phyloP scores from a whole-genome alignment of 306 rosid species.

The Hippophae rhamnoides region DNA sequence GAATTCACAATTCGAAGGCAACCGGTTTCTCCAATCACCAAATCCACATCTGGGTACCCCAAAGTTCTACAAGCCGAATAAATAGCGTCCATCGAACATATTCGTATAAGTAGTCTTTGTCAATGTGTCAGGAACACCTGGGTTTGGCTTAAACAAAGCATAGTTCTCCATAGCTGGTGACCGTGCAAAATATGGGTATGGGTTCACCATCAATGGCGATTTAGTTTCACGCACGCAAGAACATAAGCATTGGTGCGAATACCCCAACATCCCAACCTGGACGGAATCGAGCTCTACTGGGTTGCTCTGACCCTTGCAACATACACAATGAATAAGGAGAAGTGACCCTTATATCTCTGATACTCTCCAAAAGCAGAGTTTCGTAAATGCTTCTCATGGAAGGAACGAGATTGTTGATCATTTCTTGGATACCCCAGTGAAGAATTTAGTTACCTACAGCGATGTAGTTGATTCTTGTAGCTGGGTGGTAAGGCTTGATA shows the following conservation, averaged over 20 bases:
- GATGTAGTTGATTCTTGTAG: conserved; percentile 51
- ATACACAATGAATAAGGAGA: conserved; percentile 72
- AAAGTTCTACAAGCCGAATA: conserved; percentile 52
- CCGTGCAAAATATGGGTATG: conserved; percentile 78
- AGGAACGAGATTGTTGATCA: conserved; percentile 47
- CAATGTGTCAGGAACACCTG: conserved; percentile 38
- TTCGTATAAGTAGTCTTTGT: conserved; percentile 52
- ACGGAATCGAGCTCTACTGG: conserved; percentile 61
- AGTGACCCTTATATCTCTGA: conserved; percentile 55
- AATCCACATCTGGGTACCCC: conserved; percentile 47
- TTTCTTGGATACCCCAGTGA: conserved; percentile 42
- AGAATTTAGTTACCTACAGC: conserved; percentile 74
- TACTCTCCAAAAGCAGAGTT: conserved; percentile 54
- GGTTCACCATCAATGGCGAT: conserved; percentile 77
- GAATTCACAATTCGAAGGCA: conserved; percentile 77
- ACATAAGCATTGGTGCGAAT: conserved; percentile 50
- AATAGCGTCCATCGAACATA: conserved; percentile 77
- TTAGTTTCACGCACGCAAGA: conserved; percentile 38
- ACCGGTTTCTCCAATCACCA: conserved; percentile 70
- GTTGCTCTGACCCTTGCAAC: conserved; percentile 44
- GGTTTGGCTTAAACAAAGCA: conserved; percentile 50
- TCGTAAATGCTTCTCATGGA: conserved; percentile 58
- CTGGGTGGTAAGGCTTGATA: conserved; percentile 52
- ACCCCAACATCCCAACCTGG: conserved; percentile 40
- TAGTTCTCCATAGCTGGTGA: conserved; percentile 43